A percentile compares a stretch with the other conserved stretches of the same genome.
Conservation (phyloP, 108 stramenopile species). For the Parmales sp. region DNA sequence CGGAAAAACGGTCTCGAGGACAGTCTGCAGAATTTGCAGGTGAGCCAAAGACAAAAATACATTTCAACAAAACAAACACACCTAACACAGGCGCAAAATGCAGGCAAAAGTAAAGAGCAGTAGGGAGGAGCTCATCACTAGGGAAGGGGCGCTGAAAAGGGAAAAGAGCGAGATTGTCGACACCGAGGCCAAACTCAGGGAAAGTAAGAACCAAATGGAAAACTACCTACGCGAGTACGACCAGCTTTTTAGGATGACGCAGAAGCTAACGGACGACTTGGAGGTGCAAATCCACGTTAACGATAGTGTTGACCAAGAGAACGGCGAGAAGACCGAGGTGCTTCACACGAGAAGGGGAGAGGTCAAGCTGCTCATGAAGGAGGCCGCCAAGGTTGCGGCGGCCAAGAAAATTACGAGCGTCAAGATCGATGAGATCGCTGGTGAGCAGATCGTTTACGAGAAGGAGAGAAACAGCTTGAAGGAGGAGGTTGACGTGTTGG, state of each 20-base stretch:
- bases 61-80: no score
- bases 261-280: constrained; percentile 22
- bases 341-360: not conserved
- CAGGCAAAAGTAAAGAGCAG: not conserved
- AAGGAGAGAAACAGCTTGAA: constrained; percentile 19
- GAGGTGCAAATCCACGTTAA: constrained; percentile 16
- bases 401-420: not conserved
- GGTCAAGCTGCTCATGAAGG: constrained; percentile 1
- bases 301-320: constrained; percentile 9
- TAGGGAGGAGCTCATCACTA: not conserved
- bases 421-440: constrained; percentile 29
- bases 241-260: constrained; percentile 28
- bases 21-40: constrained; percentile 21
- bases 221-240: constrained; percentile 31
- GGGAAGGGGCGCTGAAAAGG: not conserved
- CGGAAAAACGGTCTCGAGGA: constrained; percentile 19
- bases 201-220: constrained; percentile 34
- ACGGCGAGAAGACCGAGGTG: not conserved
- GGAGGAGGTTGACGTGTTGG: constrained; percentile 13
- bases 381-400: constrained; percentile 14
- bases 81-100: no score
- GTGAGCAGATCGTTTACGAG: constrained; percentile 14
- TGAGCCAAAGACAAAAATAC: not conserved
- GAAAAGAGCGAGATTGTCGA: constrained; percentile 15
- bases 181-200: constrained; percentile 16